Conservation (phyloP, 2,329 filamentous ascomycete genomes). For the Orbilia brochopaga region DNA sequence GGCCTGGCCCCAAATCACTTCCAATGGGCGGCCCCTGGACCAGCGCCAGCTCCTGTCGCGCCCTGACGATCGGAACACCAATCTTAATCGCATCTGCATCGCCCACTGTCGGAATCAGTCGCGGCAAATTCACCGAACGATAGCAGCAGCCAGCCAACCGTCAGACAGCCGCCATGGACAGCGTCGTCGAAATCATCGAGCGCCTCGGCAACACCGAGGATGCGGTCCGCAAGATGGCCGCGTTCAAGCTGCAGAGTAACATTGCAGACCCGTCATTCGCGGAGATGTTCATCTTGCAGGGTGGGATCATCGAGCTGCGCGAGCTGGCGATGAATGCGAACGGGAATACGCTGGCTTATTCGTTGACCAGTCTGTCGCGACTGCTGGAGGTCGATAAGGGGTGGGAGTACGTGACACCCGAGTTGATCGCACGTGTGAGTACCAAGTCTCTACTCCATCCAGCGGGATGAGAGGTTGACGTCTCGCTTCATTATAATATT, state of each 20-base stretch:
- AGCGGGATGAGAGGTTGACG: neutral
- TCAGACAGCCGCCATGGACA: constrained; percentile 52
- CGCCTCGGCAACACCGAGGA: constrained; percentile 62
- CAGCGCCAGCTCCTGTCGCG: neutral
- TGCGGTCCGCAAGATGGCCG: constrained; percentile 95
- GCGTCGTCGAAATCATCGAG: constrained; percentile 55
- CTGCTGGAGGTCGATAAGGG: constrained; percentile 96
- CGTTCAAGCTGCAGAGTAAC: constrained; percentile 93
- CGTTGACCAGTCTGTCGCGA: constrained; percentile 83
- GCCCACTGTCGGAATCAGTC: neutral
- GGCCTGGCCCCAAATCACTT: neutral
- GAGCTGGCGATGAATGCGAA: constrained; percentile 81
- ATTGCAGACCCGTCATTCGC: constrained; percentile 97
- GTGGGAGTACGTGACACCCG: constrained; percentile 73
- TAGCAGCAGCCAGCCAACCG: too few species aligned
- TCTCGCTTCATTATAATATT: neutral
- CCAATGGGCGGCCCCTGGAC: neutral
- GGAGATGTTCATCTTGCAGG: constrained; percentile 90
- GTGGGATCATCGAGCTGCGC: constrained; percentile 80
- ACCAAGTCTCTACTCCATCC: neutral
- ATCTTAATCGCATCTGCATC: neutral
- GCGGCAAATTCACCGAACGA: neutral
- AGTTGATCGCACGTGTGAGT: constrained; percentile 67
- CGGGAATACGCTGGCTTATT: constrained; percentile 95
- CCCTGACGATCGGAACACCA: neutral